Conservation (phyloP, 805 yeast genomes). For the Pichia ethanolica region DNA sequence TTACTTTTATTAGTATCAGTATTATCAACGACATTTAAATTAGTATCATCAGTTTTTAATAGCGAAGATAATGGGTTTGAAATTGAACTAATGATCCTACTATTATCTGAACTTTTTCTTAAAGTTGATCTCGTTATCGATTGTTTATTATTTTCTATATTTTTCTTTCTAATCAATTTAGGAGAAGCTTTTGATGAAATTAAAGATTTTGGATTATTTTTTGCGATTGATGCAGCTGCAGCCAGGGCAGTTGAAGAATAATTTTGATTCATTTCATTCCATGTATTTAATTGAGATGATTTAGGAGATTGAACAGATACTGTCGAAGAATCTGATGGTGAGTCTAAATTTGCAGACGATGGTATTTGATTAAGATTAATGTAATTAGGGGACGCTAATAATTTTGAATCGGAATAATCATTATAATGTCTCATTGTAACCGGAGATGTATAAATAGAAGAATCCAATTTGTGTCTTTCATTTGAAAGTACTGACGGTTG, state of each 20-base stretch:
- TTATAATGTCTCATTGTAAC: no score
- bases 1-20: neutral
- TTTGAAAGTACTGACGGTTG: no score
- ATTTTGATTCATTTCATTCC: slow-evolving; percentile 23
- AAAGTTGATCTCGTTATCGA: neutral
- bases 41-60: no score
- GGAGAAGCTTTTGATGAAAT: slow-evolving; percentile 10
- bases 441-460: no score
- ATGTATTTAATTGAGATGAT: slow-evolving; percentile 9
- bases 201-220: slow-evolving; percentile 24
- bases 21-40: no score
- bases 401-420: no score
- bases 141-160: neutral
- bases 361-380: no score
- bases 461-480: no score
- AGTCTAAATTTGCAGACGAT: no score
- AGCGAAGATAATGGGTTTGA: no score
- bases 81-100: neutral
- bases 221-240: slow-evolving; percentile 31
- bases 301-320: no score
- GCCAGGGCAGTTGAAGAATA: slow-evolving; percentile 29
- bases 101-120: neutral
- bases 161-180: neutral
- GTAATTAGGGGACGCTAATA: no score
- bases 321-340: neutral